Percentiles rank a stretch among this genome's conserved stretches.
These are phyloP conservation scores for Graphium sp. DNA, from an alignment of 2,329 filamentous ascomycete genomes.

Conservation along the genomic window DNA sequence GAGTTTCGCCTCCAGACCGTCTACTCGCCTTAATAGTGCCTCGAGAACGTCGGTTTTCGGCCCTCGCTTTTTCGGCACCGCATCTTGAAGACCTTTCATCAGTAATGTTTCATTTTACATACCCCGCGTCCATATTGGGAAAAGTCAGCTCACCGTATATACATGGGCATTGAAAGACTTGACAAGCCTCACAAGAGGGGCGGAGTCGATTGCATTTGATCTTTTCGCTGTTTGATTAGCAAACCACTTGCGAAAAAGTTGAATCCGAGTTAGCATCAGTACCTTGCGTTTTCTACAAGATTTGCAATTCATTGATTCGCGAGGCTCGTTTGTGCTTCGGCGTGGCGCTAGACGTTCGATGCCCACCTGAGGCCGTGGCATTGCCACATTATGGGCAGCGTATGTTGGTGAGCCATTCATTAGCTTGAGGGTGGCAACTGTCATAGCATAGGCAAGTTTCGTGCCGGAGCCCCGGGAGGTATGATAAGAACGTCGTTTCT, in stretches of 20 bases:
- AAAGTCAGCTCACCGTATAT: conserved; percentile 69
- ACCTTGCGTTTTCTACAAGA: conserved; percentile 88
- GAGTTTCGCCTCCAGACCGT: conserved; percentile 66
- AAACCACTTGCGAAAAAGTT: neutral
- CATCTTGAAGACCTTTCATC: no score
- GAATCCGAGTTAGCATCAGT: neutral
- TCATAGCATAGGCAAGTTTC: conserved; percentile 19
- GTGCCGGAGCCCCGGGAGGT: no score
- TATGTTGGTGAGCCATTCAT: conserved; percentile 24
- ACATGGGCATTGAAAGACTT: conserved; percentile 76
- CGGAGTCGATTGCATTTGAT: conserved; percentile 84
- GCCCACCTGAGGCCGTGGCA: conserved; percentile 63
- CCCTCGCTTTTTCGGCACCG: conserved; percentile 75
- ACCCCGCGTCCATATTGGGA: no score
- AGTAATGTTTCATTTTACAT: no score
- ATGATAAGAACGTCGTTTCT: no score
- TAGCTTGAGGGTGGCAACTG: conserved; percentile 19
- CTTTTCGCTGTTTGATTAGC: conserved; percentile 21
- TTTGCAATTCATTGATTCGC: conserved; percentile 92
- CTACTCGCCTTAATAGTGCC: conserved; percentile 67
- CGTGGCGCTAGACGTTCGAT: conserved; percentile 64
- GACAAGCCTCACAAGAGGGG: conserved; percentile 75
- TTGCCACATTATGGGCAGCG: conserved; percentile 29
- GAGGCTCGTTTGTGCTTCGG: conserved; percentile 56
- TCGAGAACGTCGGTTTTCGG: conserved; percentile 84